phyloP scores from a whole-genome alignment of 768 basidiomycete genomes.

The Mycena crocata region DNA sequence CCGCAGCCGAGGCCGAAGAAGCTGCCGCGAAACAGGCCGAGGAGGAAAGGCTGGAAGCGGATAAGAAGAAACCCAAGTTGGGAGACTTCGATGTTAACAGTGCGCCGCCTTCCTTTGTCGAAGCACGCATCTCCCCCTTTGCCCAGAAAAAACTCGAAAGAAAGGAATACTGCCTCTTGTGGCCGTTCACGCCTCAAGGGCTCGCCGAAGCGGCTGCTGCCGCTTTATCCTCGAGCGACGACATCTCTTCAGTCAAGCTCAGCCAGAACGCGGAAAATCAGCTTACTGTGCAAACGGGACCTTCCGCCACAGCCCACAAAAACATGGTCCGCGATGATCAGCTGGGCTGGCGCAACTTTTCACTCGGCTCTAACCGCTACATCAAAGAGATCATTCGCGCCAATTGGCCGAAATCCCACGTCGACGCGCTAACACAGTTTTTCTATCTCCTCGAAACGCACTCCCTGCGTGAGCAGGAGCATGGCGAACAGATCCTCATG shows the following conservation, averaged over 20 bases:
- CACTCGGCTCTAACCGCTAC: not conserved
- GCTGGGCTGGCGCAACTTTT: not conserved
- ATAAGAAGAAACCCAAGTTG: no score
- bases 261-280: not conserved
- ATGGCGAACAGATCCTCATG: not conserved
- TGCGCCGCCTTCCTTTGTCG: no score
- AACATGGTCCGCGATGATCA: slow-evolving; percentile 5
- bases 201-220: not conserved
- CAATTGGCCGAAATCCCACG: not conserved
- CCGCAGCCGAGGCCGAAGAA: no score
- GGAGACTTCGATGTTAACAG: no score
- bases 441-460: not conserved
- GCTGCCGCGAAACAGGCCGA: no score
- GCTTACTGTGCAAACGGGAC: slow-evolving; percentile 4
- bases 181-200: no score
- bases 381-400: slow-evolving; percentile 2
- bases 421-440: slow-evolving; percentile 4
- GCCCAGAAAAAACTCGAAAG: no score
- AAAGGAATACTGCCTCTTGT: no score
- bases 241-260: not conserved
- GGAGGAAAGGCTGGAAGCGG: no score
- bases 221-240: not conserved
- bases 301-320: not conserved
- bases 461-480: not conserved
- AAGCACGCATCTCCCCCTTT: no score